Percentiles rank a stretch among this genome's conserved stretches.
phyloP scores from a whole-genome alignment of 23 red algal species.

The Gracilaria gracilis region DNA sequence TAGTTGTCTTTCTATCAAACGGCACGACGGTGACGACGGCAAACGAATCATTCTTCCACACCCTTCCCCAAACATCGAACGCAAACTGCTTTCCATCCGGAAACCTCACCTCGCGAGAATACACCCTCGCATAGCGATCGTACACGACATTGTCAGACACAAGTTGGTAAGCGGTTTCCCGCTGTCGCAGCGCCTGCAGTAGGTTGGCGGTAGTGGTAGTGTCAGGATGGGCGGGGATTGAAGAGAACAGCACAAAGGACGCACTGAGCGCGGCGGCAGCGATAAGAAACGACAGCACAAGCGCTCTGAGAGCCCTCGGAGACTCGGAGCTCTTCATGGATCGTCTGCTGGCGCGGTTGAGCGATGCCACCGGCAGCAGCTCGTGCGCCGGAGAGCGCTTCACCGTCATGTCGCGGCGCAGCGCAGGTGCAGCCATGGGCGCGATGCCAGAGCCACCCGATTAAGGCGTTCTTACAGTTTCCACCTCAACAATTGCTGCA shows the following conservation, averaged over 20 bases:
- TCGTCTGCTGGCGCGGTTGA: background rate
- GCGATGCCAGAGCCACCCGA: background rate
- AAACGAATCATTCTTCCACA: conserved; percentile 78
- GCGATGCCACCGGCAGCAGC: background rate
- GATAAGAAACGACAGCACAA: conserved; percentile 8
- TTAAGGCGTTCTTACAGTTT: background rate
- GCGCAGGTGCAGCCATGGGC: background rate
- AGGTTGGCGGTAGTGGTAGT: conserved; percentile 48
- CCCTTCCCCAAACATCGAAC: conserved; percentile 70
- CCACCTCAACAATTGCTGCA: background rate
- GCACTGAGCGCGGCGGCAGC: background rate
- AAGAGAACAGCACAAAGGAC: background rate
- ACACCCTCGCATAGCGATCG: conserved; percentile 73
- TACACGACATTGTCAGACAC: conserved; percentile 64
- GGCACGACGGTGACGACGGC: conserved; percentile 71
- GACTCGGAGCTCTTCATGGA: conserved; percentile 24
- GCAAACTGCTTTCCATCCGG: conserved; percentile 40
- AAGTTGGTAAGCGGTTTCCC: conserved; percentile 17
- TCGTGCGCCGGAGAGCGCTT: background rate
- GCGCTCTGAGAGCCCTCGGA: conserved; percentile 6
- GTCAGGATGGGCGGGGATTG: background rate
- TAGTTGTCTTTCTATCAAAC: conserved; percentile 50
- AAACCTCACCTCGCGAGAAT: conserved; percentile 49
- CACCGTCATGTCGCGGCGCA: background rate
- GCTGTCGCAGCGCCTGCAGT: conserved; percentile 23